Evolutionary conservation across 2,329 filamentous ascomycete genomes (phyloP).

Genomic region (Atkinsonella hypoxylon): DNA sequence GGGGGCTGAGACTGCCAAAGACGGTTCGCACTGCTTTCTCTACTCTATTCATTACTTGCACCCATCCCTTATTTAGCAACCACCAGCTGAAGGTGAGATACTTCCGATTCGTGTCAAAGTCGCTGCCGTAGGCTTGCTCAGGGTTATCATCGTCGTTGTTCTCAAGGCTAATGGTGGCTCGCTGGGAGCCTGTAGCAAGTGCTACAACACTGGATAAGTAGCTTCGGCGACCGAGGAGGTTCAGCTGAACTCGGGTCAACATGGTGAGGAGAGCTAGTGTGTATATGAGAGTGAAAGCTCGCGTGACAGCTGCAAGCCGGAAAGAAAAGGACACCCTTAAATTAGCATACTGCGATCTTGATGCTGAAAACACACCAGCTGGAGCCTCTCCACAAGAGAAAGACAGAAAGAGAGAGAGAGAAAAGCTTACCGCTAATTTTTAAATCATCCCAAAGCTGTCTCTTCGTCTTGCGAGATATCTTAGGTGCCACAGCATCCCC

Average conservation of each 20-base stretch:
- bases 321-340: not conserved
- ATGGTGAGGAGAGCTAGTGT: slow-evolving; percentile 80
- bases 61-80: slow-evolving; percentile 85
- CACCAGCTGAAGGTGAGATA: slow-evolving; percentile 98
- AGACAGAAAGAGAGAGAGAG: not conserved
- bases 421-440: slow-evolving; percentile 73
- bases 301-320: slow-evolving; percentile 58
- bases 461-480: slow-evolving; percentile 64
- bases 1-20: slow-evolving; percentile 78
- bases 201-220: slow-evolving; percentile 94
- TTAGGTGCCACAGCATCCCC: slow-evolving; percentile 26
- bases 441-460: slow-evolving; percentile 93
- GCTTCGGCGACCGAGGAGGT: slow-evolving; percentile 86
- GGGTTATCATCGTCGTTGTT: slow-evolving; percentile 84
- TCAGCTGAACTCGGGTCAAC: slow-evolving; percentile 89
- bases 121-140: slow-evolving; percentile 75
- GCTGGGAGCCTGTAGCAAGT: slow-evolving; percentile 62
- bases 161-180: slow-evolving; percentile 76
- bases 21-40: slow-evolving; percentile 77
- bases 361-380: not conserved
- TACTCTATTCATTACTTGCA: slow-evolving; percentile 68
- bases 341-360: not conserved
- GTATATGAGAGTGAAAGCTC: slow-evolving; percentile 85
- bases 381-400: not conserved
- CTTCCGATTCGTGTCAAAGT: slow-evolving; percentile 90